phyloP scores from a whole-genome alignment of 805 yeast species.

The Lipomyces lipofer region DNA sequence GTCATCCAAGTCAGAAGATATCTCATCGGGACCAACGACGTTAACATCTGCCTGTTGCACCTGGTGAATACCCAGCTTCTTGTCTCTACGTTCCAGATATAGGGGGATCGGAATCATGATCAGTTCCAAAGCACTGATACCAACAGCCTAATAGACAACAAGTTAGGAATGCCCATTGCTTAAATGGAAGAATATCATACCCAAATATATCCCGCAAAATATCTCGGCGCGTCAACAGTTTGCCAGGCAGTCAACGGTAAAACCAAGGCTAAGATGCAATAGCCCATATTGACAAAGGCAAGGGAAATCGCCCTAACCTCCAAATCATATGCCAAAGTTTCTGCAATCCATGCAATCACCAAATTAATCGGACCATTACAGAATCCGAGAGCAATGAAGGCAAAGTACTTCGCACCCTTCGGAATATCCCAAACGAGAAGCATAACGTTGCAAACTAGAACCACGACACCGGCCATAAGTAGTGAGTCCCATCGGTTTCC shows the following conservation, averaged over 20 bases:
- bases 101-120: slow-evolving; percentile 20
- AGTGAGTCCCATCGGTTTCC: slow-evolving; percentile 26
- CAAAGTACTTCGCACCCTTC: slow-evolving; percentile 22
- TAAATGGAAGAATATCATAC: not conserved
- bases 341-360: slow-evolving; percentile 29
- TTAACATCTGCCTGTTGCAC: not conserved
- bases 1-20: slow-evolving; percentile 33
- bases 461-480: slow-evolving; percentile 21
- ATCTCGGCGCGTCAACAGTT: slow-evolving; percentile 27
- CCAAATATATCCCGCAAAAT: slow-evolving; percentile 17
- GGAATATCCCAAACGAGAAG: slow-evolving; percentile 20
- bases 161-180: not conserved
- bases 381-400: slow-evolving; percentile 24
- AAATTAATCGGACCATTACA: slow-evolving; percentile 29
- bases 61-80: slow-evolving; percentile 15
- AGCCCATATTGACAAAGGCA: slow-evolving; percentile 20
- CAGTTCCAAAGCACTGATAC: slow-evolving; percentile 19
- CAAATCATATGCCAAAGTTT: slow-evolving; percentile 19
- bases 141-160: slow-evolving; percentile 6
- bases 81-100: slow-evolving; percentile 20
- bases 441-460: slow-evolving; percentile 24
- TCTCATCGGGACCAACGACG: slow-evolving; percentile 34
- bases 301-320: slow-evolving; percentile 24
- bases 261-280: slow-evolving; percentile 19
- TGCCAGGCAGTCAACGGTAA: slow-evolving; percentile 27